These are phyloP conservation scores for Aspergillus vadensis DNA, from an alignment of 2,329 filamentous ascomycete species.

Conservation along the genomic window DNA sequence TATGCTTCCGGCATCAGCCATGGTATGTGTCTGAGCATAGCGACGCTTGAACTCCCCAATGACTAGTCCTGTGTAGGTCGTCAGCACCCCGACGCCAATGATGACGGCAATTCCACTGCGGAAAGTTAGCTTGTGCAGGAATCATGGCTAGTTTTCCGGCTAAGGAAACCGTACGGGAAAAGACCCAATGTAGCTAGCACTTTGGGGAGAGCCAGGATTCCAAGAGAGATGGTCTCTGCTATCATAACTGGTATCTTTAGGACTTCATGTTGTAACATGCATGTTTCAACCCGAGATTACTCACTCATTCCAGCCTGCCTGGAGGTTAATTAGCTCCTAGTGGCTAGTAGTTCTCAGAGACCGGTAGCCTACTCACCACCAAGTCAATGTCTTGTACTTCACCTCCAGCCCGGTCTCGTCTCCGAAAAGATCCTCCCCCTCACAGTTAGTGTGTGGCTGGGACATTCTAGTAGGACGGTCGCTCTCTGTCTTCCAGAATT, in stretches of 20 bases:
- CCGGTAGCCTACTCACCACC: slow-evolving; percentile 26
- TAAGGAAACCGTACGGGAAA: slow-evolving; percentile 42
- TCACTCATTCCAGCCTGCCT: slow-evolving; percentile 6
- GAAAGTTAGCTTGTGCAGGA: neutral
- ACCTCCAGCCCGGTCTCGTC: slow-evolving; percentile 26
- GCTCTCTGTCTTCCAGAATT: neutral
- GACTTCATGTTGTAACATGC: neutral
- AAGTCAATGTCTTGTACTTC: slow-evolving; percentile 33
- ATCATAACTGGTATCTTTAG: slow-evolving; percentile 50
- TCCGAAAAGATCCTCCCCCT: slow-evolving; percentile 26
- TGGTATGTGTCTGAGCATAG: slow-evolving; percentile 62
- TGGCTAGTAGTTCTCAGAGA: slow-evolving; percentile 2
- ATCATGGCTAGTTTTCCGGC: neutral
- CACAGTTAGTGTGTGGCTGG: neutral
- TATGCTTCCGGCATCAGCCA: slow-evolving; percentile 65
- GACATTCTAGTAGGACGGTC: neutral
- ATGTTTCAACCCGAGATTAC: neutral
- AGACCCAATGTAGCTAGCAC: slow-evolving; percentile 55
- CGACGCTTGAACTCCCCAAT: slow-evolving; percentile 59
- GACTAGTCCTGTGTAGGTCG: slow-evolving; percentile 60
- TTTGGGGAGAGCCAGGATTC: slow-evolving; percentile 56
- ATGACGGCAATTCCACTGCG: slow-evolving; percentile 44
- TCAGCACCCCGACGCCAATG: slow-evolving; percentile 53
- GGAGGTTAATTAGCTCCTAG: neutral
- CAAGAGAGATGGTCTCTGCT: slow-evolving; percentile 58